Conservation (phyloP, 2,329 filamentous ascomycete species). For the Colletotrichum costaricense region DNA sequence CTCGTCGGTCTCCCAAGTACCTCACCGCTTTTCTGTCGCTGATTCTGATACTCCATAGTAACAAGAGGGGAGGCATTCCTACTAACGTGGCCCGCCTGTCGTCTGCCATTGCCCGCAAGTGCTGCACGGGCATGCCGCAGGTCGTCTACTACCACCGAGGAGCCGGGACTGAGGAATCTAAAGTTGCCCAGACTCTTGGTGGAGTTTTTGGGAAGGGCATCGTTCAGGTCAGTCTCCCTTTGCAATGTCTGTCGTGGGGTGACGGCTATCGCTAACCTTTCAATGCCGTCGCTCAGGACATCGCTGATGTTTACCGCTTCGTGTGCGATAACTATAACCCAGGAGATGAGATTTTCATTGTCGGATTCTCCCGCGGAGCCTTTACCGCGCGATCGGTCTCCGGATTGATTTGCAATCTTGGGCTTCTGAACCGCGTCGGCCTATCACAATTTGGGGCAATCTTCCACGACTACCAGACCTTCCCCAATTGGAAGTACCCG, state of each 20-base stretch:
- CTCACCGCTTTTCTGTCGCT: neutral
- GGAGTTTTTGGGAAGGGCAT: conserved; percentile 42
- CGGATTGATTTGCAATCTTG: conserved; percentile 37
- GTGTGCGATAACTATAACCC: conserved; percentile 48
- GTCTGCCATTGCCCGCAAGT: conserved; percentile 43
- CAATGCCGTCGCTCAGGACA: conserved; percentile 38
- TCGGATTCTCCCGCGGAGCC: conserved; percentile 50
- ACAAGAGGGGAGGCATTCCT: conserved; percentile 14
- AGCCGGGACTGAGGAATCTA: conserved; percentile 43
- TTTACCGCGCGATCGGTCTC: conserved; percentile 51
- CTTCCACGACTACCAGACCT: conserved; percentile 36
- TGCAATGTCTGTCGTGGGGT: neutral
- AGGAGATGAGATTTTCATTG: conserved; percentile 47
- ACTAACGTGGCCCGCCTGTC: conserved; percentile 49
- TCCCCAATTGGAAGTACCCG: conserved; percentile 8
- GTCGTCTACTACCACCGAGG: conserved; percentile 51
- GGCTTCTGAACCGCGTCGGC: conserved; percentile 33
- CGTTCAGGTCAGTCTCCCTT: conserved; percentile 21
- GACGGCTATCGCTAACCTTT: neutral
- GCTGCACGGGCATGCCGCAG: conserved; percentile 46
- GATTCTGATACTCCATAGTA: neutral
- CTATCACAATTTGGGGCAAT: conserved; percentile 30
- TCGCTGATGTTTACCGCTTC: conserved; percentile 51
- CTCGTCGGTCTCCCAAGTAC: conserved; percentile 22
- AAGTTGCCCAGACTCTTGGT: conserved; percentile 38